Evolutionary conservation across 1,139 yeast species (phyloP), one percentile per base, ranked within the genome.

Genomic region (Geotrichum siamense): DNA sequence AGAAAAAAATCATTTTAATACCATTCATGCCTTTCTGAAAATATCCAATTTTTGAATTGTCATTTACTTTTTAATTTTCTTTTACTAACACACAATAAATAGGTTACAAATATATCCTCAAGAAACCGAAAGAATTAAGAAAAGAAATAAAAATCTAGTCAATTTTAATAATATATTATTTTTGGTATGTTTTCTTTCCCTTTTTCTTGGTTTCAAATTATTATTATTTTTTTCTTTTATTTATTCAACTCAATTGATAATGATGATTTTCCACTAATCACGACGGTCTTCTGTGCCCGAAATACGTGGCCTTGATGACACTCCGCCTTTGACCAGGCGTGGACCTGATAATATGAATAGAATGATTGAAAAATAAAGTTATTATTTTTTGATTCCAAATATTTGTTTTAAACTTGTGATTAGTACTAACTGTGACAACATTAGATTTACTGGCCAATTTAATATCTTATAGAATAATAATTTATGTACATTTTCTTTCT

Each of bases 201-300:
- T 35, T 9, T 30, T 5, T 8, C 28, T 34, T 22, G n/a, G 37
- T 9, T 19, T 33, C 26, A n/a, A n/a, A n/a, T n/a, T n/a, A n/a
- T n/a, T n/a, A n/a, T n/a, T n/a, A n/a, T n/a, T n/a, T n/a, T n/a
- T n/a, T n/a, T n/a, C n/a, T n/a, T n/a, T n/a, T n/a, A n/a, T n/a
- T n/a, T n/a, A n/a, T n/a, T n/a, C n/a, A n/a, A n/a, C n/a, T n/a
- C n/a, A n/a, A n/a, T n/a, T n/a, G n/a, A n/a, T 64, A 82, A 82
- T 80, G 74, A 87, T 87, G 96, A 85, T 70, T 72, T n/a, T 68
- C 83, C 91, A 85, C 84, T 76, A 72, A 80, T 89, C 97, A 89
- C 97, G 97, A 89, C 97, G 97, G 97, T 89, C 97, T 82, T 83
- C 97, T 87, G 95, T 74, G 89, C 80, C 76, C 73, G 75, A 76